These are phyloP conservation scores for Albizia julibrissin DNA, from an alignment of 306 rosid genomes.

Conservation along the genomic window DNA sequence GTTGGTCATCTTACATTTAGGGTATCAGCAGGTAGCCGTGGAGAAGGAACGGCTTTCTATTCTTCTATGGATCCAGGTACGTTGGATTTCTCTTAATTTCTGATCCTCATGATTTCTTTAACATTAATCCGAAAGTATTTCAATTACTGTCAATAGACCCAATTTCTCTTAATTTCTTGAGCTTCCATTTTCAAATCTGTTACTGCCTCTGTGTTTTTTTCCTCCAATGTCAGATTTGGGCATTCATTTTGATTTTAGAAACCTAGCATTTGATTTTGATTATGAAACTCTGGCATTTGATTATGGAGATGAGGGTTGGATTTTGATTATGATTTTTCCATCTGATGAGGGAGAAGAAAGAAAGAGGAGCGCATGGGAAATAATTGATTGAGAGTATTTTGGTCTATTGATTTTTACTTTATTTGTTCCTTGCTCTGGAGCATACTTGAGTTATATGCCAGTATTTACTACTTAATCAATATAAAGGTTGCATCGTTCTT, in stretches of 20 bases:
- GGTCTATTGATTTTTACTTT: background rate
- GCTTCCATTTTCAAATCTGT: too few species aligned
- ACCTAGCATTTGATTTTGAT: background rate
- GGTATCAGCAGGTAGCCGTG: constrained; percentile 83
- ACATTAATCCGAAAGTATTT: background rate
- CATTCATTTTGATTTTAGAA: too few species aligned
- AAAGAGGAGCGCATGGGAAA: background rate
- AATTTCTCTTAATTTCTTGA: too few species aligned
- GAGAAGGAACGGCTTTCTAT: constrained; percentile 59
- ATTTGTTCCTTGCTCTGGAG: background rate
- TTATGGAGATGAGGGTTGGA: background rate
- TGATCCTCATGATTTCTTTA: background rate
- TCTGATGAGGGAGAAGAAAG: background rate
- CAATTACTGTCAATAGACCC: background rate
- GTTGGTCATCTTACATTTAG: constrained; percentile 36
- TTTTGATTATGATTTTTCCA: background rate
- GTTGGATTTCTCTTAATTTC: background rate
- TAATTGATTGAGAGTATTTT: background rate
- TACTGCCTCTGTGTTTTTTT: background rate
- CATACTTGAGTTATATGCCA: background rate
- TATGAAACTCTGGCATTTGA: background rate
- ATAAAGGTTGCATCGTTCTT: background rate
- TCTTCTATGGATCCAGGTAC: constrained; percentile 62
- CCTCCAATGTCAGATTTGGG: background rate
- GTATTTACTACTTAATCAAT: background rate